These are phyloP conservation scores for Corrigiola litoralis DNA, from an alignment of 179 eudicot genomes.

Conservation along the genomic window DNA sequence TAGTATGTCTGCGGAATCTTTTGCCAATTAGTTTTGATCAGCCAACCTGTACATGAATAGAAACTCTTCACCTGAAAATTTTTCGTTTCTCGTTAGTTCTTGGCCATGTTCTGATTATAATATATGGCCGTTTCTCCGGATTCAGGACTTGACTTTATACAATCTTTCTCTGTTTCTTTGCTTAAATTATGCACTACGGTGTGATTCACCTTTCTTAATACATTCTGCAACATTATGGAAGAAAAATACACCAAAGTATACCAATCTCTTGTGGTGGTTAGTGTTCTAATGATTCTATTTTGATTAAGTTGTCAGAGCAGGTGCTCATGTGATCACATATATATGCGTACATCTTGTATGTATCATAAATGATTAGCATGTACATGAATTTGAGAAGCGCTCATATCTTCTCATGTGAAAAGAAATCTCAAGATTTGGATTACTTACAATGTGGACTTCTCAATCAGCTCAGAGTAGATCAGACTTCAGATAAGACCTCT, in stretches of 20 bases:
- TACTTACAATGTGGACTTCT: neutral
- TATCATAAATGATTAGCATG: neutral
- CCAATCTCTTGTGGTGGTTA: neutral
- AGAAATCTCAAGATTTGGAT: neutral
- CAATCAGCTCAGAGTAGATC: slow-evolving; percentile 2
- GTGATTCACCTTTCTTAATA: neutral
- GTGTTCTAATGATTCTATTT: neutral
- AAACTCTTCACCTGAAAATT: neutral
- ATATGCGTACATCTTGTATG: neutral
- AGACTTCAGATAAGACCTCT: neutral
- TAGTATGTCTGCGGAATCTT: neutral
- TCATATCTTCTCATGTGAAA: slow-evolving; percentile 12
- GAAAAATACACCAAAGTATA: neutral
- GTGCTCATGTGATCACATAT: neutral
- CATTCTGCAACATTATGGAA: too few species aligned
- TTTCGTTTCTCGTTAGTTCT: neutral
- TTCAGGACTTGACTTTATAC: neutral
- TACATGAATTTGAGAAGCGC: slow-evolving; percentile 1
- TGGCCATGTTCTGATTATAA: neutral
- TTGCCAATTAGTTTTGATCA: neutral
- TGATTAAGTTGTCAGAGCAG: neutral
- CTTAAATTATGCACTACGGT: neutral
- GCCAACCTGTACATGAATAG: slow-evolving; percentile 19
- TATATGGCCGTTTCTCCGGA: neutral
- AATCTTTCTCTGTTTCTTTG: neutral